A percentile compares a stretch with the other conserved stretches of the same genome.
Evolutionary conservation across 441 rosid species (phyloP).

Genomic region (Iberis amara): DNA sequence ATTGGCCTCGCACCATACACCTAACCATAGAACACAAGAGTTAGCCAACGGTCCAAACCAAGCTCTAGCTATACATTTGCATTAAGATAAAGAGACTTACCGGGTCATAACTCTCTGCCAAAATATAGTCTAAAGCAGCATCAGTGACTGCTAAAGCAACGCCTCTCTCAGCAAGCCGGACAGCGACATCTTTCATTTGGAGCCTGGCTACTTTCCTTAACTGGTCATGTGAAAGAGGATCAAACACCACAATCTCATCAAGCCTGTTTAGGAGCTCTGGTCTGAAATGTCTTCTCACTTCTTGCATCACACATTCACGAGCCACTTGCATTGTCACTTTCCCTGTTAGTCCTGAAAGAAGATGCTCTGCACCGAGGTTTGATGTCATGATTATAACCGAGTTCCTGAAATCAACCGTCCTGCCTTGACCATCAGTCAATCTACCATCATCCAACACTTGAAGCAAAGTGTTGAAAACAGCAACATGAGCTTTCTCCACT

Average conservation of each 20-base stretch:
- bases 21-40: slow-evolving; percentile 31
- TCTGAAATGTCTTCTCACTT: slow-evolving; percentile 72
- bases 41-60: slow-evolving; percentile 1
- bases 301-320: slow-evolving; percentile 72
- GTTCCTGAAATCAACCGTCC: slow-evolving; percentile 72
- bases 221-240: slow-evolving; percentile 85
- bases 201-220: slow-evolving; percentile 64
- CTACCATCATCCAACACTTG: slow-evolving; percentile 88
- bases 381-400: slow-evolving; percentile 86
- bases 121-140: slow-evolving; percentile 64
- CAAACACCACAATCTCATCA: slow-evolving; percentile 79
- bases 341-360: slow-evolving; percentile 63
- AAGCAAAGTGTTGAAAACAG: slow-evolving; percentile 74
- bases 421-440: slow-evolving; percentile 81
- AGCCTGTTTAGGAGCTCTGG: slow-evolving; percentile 84
- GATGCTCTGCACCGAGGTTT: slow-evolving; percentile 82
- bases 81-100: slow-evolving; percentile 36
- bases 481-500: slow-evolving; percentile 83
- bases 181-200: slow-evolving; percentile 83
- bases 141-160: slow-evolving; percentile 72
- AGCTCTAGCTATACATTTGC: background rate
- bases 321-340: slow-evolving; percentile 74
- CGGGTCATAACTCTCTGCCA: slow-evolving; percentile 73
- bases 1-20: slow-evolving; percentile 87
- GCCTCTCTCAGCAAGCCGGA: slow-evolving; percentile 76